These are phyloP conservation scores for Fusarium siculi DNA, from an alignment of 2,329 filamentous ascomycete genomes.

Conservation along the genomic window DNA sequence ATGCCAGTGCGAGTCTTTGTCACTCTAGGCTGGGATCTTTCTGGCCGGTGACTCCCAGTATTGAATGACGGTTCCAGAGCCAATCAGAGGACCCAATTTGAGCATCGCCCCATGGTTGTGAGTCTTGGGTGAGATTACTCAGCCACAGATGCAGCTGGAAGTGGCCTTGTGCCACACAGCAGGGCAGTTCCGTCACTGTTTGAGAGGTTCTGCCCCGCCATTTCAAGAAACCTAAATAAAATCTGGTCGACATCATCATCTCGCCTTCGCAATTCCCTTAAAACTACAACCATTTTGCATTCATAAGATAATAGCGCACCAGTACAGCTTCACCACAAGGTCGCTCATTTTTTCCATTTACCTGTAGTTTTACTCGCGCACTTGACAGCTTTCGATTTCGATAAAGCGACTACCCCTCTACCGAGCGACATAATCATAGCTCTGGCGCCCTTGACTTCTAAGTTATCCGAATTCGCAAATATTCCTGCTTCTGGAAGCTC, in stretches of 20 bases:
- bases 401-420: conserved; percentile 5
- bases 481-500: neutral
- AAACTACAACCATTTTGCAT: neutral
- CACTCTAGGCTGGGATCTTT: neutral
- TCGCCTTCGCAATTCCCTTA: conserved; percentile 2
- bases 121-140: conserved; percentile 30
- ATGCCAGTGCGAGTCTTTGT: neutral
- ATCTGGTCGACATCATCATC: conserved; percentile 41
- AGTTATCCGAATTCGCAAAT: conserved; percentile 7
- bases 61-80: neutral
- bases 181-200: conserved; percentile 24
- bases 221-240: conserved; percentile 37
- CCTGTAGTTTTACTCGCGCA: neutral
- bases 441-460: neutral
- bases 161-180: conserved; percentile 15
- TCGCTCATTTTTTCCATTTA: neutral
- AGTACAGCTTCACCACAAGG: neutral
- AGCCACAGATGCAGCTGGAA: conserved; percentile 16
- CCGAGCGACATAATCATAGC: conserved; percentile 24
- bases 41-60: conserved; percentile 30
- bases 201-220: conserved; percentile 40
- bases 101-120: neutral
- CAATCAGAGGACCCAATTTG: conserved; percentile 23
- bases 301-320: neutral
- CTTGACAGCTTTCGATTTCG: neutral